Percentiles rank a stretch among this genome's conserved stretches.
Evolutionary conservation across 1,284 basidiomycete genomes (phyloP).

Genomic region (Phellinidium pouzarii): DNA sequence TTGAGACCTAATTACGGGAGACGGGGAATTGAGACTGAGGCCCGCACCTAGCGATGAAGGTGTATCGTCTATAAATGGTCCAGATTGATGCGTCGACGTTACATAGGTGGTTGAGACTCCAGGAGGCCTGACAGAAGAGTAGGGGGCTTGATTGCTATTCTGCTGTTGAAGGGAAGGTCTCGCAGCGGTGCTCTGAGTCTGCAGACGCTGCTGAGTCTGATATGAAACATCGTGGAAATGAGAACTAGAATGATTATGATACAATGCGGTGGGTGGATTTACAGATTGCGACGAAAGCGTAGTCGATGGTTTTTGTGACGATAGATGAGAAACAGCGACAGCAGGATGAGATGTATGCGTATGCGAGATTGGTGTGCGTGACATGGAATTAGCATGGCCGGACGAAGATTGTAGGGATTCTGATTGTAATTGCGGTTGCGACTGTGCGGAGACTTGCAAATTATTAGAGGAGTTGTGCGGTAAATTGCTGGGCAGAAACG

Average conservation of each 20-base stretch:
- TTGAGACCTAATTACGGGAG: background rate
- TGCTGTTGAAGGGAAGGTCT: background rate
- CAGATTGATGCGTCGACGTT: conserved; percentile 7
- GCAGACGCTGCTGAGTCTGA: conserved; percentile 3
- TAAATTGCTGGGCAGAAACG: conserved; percentile 7
- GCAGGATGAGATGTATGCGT: conserved; percentile 7
- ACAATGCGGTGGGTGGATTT: conserved; percentile 8
- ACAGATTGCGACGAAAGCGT: conserved; percentile 7
- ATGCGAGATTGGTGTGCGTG: background rate
- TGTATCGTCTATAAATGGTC: conserved; percentile 3
- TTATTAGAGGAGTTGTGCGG: conserved; percentile 9
- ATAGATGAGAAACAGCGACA: background rate
- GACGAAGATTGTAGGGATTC: background rate
- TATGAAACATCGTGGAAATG: background rate
- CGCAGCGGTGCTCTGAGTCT: background rate
- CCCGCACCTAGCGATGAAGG: conserved; percentile 2
- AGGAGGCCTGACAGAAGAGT: background rate
- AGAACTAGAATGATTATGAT: conserved; percentile 12
- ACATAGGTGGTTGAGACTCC: conserved; percentile 7
- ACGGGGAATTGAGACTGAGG: conserved; percentile 2
- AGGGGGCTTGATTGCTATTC: background rate
- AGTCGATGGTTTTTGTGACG: conserved; percentile 7
- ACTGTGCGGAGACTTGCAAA: background rate
- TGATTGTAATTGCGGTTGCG: background rate
- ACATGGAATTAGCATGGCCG: background rate